A percentile compares a stretch with the other conserved stretches of the same genome.
Evolutionary conservation across 805 yeast genomes (phyloP).

Genomic region (Kuraishia hungarica): DNA sequence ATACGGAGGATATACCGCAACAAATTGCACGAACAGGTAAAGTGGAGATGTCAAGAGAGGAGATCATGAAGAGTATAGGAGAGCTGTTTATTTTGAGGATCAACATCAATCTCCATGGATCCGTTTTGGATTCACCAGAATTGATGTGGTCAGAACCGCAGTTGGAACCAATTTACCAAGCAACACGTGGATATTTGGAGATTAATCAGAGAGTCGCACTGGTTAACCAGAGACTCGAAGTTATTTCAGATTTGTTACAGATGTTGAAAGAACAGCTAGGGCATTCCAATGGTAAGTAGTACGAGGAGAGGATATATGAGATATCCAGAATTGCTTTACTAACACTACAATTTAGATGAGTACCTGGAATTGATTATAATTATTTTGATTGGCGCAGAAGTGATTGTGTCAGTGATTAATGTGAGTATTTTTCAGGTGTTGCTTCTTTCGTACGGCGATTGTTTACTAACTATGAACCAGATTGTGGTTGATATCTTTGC

Average conservation of each 20-base stretch:
- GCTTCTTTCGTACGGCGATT: background rate
- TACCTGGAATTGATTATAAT: constrained; percentile 88
- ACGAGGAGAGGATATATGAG: background rate
- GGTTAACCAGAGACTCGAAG: constrained; percentile 87
- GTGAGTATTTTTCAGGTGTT: constrained; percentile 26
- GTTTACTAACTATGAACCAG: constrained; percentile 3
- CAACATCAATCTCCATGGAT: constrained; percentile 75
- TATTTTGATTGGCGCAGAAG: constrained; percentile 85
- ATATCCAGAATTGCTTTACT: background rate
- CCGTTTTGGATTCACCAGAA: constrained; percentile 93
- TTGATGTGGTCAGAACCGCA: constrained; percentile 99
- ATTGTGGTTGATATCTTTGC: constrained; percentile 24
- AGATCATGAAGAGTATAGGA: constrained; percentile 95
- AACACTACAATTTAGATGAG: constrained; percentile 39
- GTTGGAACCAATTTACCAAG: constrained; percentile 94
- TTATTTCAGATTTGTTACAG: constrained; percentile 83
- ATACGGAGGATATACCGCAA: constrained; percentile 94
- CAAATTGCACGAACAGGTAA: constrained; percentile 93
- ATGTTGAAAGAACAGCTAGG: constrained; percentile 97
- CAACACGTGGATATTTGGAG: constrained; percentile 91
- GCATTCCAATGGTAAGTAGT: constrained; percentile 58
- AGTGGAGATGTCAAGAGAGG: constrained; percentile 88
- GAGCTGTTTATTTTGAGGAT: constrained; percentile 85
- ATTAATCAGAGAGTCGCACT: constrained; percentile 90
- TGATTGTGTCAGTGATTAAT: constrained; percentile 77